Base-by-base conservation (phyloP, 306 rosid genomes). In the Lablab purpureus region DNA sequence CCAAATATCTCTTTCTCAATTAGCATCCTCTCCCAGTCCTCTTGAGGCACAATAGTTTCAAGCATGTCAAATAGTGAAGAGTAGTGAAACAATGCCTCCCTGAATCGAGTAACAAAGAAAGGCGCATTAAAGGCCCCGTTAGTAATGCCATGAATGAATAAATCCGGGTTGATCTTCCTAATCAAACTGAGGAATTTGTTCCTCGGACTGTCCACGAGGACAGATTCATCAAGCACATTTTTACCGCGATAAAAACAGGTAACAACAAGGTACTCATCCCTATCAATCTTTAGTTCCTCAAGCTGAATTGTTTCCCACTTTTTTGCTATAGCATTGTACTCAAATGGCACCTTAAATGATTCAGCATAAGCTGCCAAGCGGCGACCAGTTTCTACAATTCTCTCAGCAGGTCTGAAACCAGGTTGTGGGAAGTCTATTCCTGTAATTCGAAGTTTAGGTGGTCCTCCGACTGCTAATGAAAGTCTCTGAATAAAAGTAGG, bases 361-460 rank as follows among this genome's bases (percentile, higher is more conserved):
- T 91, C 91, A 15, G 99, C 99, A 88, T 93, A 96, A 7, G 86
- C 83, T 18, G 89, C 88, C 74, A 96, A 85, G 56, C 99, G 94
- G 67, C 87, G 84, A 59, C 99, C 98, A 3, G 99, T 93, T 88
- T 93, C 99, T 73, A 85, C 87, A 40, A 96, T 81, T 87, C 96
- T 81, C 87, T 93, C 98, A 1, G 98, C 98, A 1, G 99, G 99
- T 82, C 98, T 90, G 75, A 96, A 96, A 56, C 99, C 99, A 14
- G 97, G 93, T 75, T 93, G 97, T 36, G 99, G 99, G 73, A 89
- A 91, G 63, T 96, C 99, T 55, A 96, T 88, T 81, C 99, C 99
- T 1, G 99, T 93, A 71, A 96, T 96, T 56, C 96, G 89, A 72
- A 96, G 83, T 74, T 80, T 91, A 10, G 99, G 98, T 9, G 97